These are phyloP conservation scores for Cutaneotrichosporon cavernicola DNA, from an alignment of 1,284 basidiomycete genomes.

Conservation along the genomic window DNA sequence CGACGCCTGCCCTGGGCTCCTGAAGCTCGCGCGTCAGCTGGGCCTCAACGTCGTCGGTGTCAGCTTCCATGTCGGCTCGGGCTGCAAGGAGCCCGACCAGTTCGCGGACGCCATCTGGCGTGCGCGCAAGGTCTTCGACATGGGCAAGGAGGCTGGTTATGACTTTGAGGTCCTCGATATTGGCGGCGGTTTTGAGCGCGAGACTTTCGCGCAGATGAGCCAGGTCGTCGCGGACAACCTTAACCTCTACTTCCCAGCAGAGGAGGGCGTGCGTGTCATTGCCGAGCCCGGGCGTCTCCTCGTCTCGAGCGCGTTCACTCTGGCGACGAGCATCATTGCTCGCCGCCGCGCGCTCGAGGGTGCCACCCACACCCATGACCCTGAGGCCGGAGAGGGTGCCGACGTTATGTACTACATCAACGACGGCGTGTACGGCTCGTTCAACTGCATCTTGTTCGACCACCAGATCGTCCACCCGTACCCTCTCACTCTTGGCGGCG, in stretches of 20 bases:
- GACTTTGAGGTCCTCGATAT: conserved; percentile 82
- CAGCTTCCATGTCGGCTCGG: conserved; percentile 97
- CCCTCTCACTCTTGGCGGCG: conserved; percentile 61
- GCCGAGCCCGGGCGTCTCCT: conserved; percentile 97
- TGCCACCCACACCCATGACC: conserved; percentile 17
- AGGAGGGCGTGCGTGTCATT: conserved; percentile 73
- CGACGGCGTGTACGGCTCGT: conserved; percentile 96
- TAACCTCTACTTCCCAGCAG: conserved; percentile 78
- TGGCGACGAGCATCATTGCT: conserved; percentile 93
- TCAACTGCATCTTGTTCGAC: conserved; percentile 96
- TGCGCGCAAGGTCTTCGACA: conserved; percentile 80
- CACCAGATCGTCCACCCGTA: conserved; percentile 85
- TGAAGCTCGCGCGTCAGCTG: conserved; percentile 76
- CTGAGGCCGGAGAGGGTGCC: conserved; percentile 34
- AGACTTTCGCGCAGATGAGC: conserved; percentile 80
- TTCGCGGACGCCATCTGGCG: conserved; percentile 87
- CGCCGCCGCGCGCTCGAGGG: conserved; percentile 60
- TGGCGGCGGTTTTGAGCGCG: conserved; percentile 93
- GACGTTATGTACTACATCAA: conserved; percentile 80
- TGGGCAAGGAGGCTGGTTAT: conserved; percentile 80
- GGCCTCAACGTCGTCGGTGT: conserved; percentile 87
- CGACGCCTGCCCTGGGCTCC: conserved; percentile 72
- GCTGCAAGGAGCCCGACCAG: conserved; percentile 87
- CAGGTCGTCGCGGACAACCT: conserved; percentile 70
- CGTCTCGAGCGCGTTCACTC: conserved; percentile 86